These are phyloP conservation scores for Vicia villosa DNA, from an alignment of 306 rosid genomes.

Conservation along the genomic window DNA sequence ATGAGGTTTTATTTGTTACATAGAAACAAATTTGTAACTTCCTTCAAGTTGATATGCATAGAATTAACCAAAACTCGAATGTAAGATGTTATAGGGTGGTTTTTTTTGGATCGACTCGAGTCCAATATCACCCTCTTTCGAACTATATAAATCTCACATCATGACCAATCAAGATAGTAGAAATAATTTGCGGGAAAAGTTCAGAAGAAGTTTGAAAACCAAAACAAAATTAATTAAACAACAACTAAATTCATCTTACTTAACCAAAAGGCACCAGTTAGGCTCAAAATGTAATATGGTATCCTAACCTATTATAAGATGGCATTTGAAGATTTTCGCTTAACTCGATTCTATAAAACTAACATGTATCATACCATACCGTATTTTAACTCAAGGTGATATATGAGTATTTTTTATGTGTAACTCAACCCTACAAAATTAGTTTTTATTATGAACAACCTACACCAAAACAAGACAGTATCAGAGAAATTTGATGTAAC, in stretches of 20 bases:
- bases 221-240: too few relatives aligned
- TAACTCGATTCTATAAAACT: neutral
- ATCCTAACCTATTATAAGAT: neutral
- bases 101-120: neutral
- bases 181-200: constrained; percentile 62
- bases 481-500: neutral
- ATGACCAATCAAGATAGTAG: constrained; percentile 38
- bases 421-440: neutral
- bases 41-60: constrained; percentile 41
- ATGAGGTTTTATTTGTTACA: constrained; percentile 25
- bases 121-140: neutral
- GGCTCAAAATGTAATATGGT: neutral
- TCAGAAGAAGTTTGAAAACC: constrained; percentile 8
- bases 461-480: neutral
- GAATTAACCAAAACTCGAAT: constrained; percentile 45
- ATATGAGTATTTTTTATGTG: neutral
- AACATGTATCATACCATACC: neutral
- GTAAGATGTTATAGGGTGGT: neutral
- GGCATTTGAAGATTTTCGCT: neutral
- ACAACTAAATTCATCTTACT: too few relatives aligned
- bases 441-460: neutral
- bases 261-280: neutral
- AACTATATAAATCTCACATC: neutral
- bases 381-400: neutral
- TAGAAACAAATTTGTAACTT: constrained; percentile 36